phyloP scores from a whole-genome alignment of 2,329 filamentous ascomycete species.

The Chlorencoelia australis region DNA sequence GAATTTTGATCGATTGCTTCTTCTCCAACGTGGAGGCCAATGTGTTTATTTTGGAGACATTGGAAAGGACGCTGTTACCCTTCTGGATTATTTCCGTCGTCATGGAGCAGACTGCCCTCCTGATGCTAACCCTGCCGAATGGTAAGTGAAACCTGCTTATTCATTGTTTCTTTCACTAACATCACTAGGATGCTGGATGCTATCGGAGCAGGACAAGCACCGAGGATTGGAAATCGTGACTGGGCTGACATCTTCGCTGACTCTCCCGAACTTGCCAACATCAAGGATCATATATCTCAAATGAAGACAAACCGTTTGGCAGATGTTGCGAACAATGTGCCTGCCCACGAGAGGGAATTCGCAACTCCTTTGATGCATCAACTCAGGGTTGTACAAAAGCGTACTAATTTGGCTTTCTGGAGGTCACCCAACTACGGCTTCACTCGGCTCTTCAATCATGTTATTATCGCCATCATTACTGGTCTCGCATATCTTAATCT shows the following conservation, averaged over 20 bases:
- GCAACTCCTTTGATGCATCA: constrained; percentile 74
- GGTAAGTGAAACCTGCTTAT: constrained; percentile 28
- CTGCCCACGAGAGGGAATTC: constrained; percentile 57
- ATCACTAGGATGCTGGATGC: constrained; percentile 52
- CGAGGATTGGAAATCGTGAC: constrained; percentile 52
- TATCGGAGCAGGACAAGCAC: constrained; percentile 51
- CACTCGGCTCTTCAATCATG: constrained; percentile 76
- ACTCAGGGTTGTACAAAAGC: constrained; percentile 61
- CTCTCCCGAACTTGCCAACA: constrained; percentile 44
- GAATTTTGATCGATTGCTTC: constrained; percentile 55
- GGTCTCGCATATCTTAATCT: constrained; percentile 73
- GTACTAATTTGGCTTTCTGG: constrained; percentile 75
- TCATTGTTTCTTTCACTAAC: constrained; percentile 30
- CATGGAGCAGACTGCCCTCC: constrained; percentile 42
- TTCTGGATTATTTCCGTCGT: constrained; percentile 38
- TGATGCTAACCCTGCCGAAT: constrained; percentile 48
- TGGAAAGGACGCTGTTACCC: constrained; percentile 47
- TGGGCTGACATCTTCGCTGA: constrained; percentile 54
- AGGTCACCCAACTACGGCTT: constrained; percentile 82
- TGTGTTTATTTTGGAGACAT: constrained; percentile 61
- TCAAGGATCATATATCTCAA: constrained; percentile 43
- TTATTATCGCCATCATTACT: constrained; percentile 66
- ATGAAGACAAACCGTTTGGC: constrained; percentile 43
- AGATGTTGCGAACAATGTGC: constrained; percentile 30
- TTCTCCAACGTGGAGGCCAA: constrained; percentile 52